Percentiles rank a stretch among this genome's conserved stretches.
These are phyloP conservation scores for Penicillium egyptiacum DNA, from an alignment of 495 filamentous ascomycete genomes.

Conservation along the genomic window DNA sequence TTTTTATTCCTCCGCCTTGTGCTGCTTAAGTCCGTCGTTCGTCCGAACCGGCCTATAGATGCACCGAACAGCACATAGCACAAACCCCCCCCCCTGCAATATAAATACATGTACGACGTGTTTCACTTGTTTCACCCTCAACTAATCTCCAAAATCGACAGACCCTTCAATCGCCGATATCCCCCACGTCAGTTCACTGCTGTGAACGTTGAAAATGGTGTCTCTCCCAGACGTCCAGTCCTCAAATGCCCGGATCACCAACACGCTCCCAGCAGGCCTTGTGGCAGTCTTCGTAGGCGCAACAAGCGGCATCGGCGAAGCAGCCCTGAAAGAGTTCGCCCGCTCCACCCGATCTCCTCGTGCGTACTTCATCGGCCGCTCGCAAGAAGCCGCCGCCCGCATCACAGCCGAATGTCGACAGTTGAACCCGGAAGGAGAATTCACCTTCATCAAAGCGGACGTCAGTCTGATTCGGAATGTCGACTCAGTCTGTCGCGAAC, in stretches of 20 bases:
- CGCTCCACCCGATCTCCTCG: conserved; percentile 40
- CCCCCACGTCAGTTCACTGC: neutral
- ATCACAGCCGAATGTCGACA: conserved; percentile 45
- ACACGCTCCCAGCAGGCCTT: conserved; percentile 38
- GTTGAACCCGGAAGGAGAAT: conserved; percentile 32
- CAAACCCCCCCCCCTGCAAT: no score
- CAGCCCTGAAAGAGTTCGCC: conserved; percentile 55
- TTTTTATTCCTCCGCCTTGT: neutral
- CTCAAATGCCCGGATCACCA: conserved; percentile 41
- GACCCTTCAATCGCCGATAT: neutral
- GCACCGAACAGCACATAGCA: neutral
- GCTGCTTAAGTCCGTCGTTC: neutral
- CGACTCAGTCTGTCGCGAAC: conserved; percentile 59
- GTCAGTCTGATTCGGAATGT: conserved; percentile 57
- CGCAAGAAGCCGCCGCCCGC: conserved; percentile 41
- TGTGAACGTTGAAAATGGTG: no score
- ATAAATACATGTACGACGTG: neutral
- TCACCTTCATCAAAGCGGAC: conserved; percentile 59
- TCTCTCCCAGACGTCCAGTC: conserved; percentile 33
- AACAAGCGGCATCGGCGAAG: conserved; percentile 62
- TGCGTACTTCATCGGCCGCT: conserved; percentile 51
- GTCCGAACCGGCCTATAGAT: conserved; percentile 3
- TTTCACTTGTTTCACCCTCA: neutral
- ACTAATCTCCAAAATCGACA: neutral
- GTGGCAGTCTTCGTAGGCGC: conserved; percentile 62